Base-by-base conservation (phyloP, 176 grass and related monocot genomes). In the Paspalum vaginatum region DNA sequence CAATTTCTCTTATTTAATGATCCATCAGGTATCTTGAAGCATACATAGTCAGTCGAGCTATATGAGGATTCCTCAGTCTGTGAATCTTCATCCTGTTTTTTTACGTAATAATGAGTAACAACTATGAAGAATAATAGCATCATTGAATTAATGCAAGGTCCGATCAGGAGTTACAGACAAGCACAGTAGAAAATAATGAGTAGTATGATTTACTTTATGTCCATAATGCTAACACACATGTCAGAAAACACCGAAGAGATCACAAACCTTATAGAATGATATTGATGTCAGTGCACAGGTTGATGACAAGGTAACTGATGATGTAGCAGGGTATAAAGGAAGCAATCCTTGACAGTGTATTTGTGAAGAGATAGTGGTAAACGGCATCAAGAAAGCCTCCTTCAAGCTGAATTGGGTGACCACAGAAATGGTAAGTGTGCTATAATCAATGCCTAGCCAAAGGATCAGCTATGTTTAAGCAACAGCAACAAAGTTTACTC, bases 1-100 rank as follows among this genome's bases (percentile, higher is more conserved):
- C 92, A 98, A 69, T 94, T 94, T 73, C 72, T 91, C 79, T 83
- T 83, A 73, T 90, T 89, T 65, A 91, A 82, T 43, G 92, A 87
- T 79, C 84, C 83, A 85, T 98, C 81, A 61, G 91, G 88, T 87
- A 98, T 80, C 89, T 89, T 98, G 84, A 98, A 98, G 68, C 95
- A 98, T 52, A 86, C 65, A 56, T 89, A 98, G 73, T 89, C 88
- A 51, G 79, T 86, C 78, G 83, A 75, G 75, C 49, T 86, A 85
- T 83, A 63, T 15, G 77, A 90, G 85, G 44, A 39, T 53, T 39
- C 64, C 24, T 13, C 63, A 26, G 58, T 21, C 14, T 88, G 69
- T 68, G 83, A 87, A 78, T 90, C 49, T 63, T 91, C 85, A 75
- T 87, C 92, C 95, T 98, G 84, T 20, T 65, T 85, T 78, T 84